Base-by-base conservation (phyloP, 345 rosid species). In the Litchi chinensis region DNA sequence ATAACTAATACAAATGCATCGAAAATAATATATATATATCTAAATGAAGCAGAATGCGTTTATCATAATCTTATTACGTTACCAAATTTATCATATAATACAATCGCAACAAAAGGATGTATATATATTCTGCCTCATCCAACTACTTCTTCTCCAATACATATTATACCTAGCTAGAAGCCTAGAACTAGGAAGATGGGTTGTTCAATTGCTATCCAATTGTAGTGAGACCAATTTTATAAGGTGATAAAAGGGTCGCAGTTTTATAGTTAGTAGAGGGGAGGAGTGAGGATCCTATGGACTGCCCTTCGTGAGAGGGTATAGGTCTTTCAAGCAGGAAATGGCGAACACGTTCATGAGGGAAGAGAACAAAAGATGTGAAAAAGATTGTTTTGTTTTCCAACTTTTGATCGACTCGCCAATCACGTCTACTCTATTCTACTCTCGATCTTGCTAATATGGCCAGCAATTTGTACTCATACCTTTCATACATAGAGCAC, bases 221-320 rank as follows among this genome's bases (percentile, higher is more conserved):
- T 19, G 48, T n/a, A n/a, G 11, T n/a, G 44, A 63, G 46, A 44
- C 69, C 44, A 59, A 75, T 75, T 48, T 57, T 8, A 19, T 41
- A 26, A 26, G 75, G 40, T 37, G 63, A 78, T 3, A 73, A 52
- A 54, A 39, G 2, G 3, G 18, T 11, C 19, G 69, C 66, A 65
- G 11, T 24, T 66, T 39, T 40, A 22, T n/a, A 22, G 69, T 15
- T 5, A 44, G 2, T 32, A 68, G 74, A 68, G 8, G 75, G 52
- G 54, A 70, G 82, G 44, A 52, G 75, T 40, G 54, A 70, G 82
- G 44, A 52, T 64, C 74, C 78, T 68, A 78, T 26, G 10, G 9
- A 69, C 43, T 43, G 9, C 16, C 65, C 12, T 79, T 79, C 65
- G 37, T 4, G 0, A 70, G 39, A 10, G 63, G 59, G 50, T 46